Percentiles rank a stretch among this genome's conserved stretches.
phyloP scores from a whole-genome alignment of 352 stramenopile genomes.

The Pythium aphanidermatum region DNA sequence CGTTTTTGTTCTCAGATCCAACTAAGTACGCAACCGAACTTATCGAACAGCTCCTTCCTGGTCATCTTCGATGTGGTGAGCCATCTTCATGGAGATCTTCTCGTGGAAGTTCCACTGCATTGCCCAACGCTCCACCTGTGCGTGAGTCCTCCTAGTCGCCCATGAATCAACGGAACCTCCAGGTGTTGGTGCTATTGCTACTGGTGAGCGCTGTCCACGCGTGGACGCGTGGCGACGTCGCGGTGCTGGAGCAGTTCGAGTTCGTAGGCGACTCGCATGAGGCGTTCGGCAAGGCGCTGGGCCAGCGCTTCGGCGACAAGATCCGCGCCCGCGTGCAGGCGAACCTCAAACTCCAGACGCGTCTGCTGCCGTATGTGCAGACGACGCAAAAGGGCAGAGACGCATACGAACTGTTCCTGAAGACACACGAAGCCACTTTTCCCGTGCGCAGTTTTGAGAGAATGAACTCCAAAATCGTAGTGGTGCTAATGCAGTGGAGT shows the following conservation, averaged over 20 bases:
- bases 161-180: too few species aligned
- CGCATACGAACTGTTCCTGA: slow-evolving; percentile 42
- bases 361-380: slow-evolving; percentile 46
- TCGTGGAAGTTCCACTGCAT: background rate
- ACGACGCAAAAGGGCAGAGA: slow-evolving; percentile 26
- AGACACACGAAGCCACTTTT: slow-evolving; percentile 38
- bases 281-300: slow-evolving; percentile 48
- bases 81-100: slow-evolving; percentile 2
- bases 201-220: background rate
- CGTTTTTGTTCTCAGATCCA: background rate
- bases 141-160: too few species aligned
- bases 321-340: slow-evolving; percentile 35
- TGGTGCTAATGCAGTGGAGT: background rate
- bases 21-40: background rate
- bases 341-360: slow-evolving; percentile 49
- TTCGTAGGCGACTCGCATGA: slow-evolving; percentile 58
- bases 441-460: slow-evolving; percentile 23
- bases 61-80: slow-evolving; percentile 10
- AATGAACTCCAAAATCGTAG: background rate
- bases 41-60: background rate
- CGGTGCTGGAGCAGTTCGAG: slow-evolving; percentile 38
- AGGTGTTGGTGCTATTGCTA: slow-evolving; percentile 1
- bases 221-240: slow-evolving; percentile 10
- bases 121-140: background rate
- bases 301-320: slow-evolving; percentile 38